Conservation (phyloP, 495 filamentous ascomycete genomes). For the Penicillium desertorum region DNA sequence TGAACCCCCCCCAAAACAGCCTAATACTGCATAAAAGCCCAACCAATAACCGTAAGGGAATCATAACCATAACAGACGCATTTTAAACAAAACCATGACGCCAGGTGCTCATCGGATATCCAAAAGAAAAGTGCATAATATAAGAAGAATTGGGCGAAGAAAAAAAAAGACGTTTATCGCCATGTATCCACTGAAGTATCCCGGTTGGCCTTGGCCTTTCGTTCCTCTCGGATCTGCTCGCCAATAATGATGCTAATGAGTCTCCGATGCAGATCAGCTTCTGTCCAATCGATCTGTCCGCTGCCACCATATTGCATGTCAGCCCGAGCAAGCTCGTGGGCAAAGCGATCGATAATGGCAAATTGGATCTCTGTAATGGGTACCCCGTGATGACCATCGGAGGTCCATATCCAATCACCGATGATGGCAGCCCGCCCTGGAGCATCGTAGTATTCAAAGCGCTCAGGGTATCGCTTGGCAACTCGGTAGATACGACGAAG, state of each 20-base stretch:
- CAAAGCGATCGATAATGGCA: conserved; percentile 47
- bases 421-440: conserved; percentile 42
- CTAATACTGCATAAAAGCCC: conserved; percentile 13
- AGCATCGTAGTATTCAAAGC: conserved; percentile 41
- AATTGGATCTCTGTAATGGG: conserved; percentile 49
- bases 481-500: conserved; percentile 44
- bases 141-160: conserved; percentile 10
- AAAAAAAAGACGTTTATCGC: conserved; percentile 22
- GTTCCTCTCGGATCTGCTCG: conserved; percentile 45
- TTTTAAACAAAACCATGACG: conserved; percentile 19
- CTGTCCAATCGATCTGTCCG: conserved; percentile 47
- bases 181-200: conserved; percentile 34
- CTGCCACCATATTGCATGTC: conserved; percentile 42
- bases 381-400: conserved; percentile 43
- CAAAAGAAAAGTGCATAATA: conserved; percentile 15
- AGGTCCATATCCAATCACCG: conserved; percentile 50
- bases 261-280: conserved; percentile 46
- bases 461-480: conserved; percentile 41
- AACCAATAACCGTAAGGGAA: conserved; percentile 26
- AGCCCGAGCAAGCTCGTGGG: conserved; percentile 39
- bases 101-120: conserved; percentile 10
- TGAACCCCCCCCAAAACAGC: conserved; percentile 12
- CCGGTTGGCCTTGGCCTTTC: conserved; percentile 30
- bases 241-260: conserved; percentile 51
- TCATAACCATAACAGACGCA: conserved; percentile 23